A percentile compares a stretch with the other conserved stretches of the same genome.
These are phyloP conservation scores for Haematococcus lacustris DNA, from an alignment of 139 green algal genomes.

Conservation along the genomic window DNA sequence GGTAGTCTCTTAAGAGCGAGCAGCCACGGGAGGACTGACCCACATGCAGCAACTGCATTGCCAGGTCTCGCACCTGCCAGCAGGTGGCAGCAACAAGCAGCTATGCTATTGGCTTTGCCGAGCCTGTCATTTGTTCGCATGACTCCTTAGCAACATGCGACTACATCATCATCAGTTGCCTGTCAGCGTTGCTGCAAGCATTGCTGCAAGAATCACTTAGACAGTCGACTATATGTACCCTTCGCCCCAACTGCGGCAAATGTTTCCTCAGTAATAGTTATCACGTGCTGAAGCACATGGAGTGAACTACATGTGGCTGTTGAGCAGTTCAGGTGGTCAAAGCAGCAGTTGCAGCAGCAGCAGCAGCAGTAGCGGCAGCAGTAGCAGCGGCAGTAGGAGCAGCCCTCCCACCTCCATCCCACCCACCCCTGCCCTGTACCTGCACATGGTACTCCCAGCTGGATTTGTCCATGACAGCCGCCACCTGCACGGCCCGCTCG, in stretches of 20 bases:
- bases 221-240: background rate
- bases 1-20: background rate
- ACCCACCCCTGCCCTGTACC: background rate
- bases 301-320: background rate
- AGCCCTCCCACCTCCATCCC: background rate
- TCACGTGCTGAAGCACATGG: background rate
- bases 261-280: background rate
- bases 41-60: background rate
- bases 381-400: background rate
- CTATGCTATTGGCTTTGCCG: background rate
- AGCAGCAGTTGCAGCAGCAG: background rate
- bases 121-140: background rate
- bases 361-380: background rate
- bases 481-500: background rate
- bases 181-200: background rate
- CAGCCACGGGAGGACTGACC: background rate
- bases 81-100: no score
- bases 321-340: background rate
- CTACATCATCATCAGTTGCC: background rate
- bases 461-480: background rate
- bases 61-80: background rate
- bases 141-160: background rate
- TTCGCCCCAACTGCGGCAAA: background rate
- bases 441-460: background rate
- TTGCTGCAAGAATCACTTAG: background rate